Evolutionary conservation across 257 asterid genomes (phyloP).

Genomic region (Leptodermis oblonga): DNA sequence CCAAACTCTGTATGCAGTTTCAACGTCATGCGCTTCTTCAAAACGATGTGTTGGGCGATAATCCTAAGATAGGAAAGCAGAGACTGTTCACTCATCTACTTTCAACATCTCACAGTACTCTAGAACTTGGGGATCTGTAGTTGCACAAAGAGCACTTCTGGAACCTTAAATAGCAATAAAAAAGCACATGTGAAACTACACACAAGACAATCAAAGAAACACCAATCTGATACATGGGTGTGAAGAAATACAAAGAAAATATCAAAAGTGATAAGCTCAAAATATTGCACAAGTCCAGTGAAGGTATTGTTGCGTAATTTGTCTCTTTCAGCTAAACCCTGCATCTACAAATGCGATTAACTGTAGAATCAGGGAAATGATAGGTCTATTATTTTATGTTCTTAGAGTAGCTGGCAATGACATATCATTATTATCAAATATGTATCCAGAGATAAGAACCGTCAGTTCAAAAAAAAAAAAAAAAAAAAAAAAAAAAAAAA

Average conservation of each 20-base stretch:
- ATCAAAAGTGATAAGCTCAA: not conserved
- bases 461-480: not conserved
- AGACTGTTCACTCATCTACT: conserved; percentile 92
- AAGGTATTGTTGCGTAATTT: not conserved
- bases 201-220: too few species aligned
- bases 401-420: not conserved
- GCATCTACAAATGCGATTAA: not conserved
- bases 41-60: conserved; percentile 90
- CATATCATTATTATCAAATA: not conserved
- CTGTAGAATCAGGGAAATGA: not conserved
- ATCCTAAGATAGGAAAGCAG: conserved; percentile 82
- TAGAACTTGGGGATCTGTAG: conserved; percentile 85
- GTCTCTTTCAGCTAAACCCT: not conserved
- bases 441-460: not conserved
- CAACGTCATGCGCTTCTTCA: conserved; percentile 79
- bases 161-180: conserved; percentile 56
- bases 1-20: conserved; percentile 71
- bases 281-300: not conserved
- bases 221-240: not conserved
- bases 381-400: too few species aligned
- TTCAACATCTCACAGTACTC: conserved; percentile 79
- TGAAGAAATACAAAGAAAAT: too few species aligned
- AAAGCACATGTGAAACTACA: conserved; percentile 1
- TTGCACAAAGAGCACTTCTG: conserved; percentile 89
- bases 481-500: too few species aligned